Conservation (phyloP, 1,284 basidiomycete genomes). For the Coriolopsis trogii region DNA sequence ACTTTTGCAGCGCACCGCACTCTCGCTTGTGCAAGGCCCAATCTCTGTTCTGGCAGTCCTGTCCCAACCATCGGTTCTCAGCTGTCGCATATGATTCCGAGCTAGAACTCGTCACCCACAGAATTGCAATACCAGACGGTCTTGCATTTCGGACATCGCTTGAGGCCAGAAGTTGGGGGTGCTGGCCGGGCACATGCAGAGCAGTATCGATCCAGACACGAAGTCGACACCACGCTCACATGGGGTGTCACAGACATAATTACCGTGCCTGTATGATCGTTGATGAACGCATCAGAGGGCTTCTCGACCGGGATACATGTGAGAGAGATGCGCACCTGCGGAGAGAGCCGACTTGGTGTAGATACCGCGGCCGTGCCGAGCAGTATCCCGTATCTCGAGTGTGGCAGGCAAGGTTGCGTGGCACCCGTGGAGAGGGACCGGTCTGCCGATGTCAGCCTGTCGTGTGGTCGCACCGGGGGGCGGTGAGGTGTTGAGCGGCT, state of each 20-base stretch:
- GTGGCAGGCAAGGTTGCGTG: constrained; percentile 28
- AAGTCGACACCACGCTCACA: constrained; percentile 67
- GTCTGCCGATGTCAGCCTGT: no score
- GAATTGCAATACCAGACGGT: constrained; percentile 72
- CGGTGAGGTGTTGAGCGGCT: no score
- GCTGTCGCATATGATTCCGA: neutral
- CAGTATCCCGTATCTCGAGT: constrained; percentile 24
- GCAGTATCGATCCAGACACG: constrained; percentile 63
- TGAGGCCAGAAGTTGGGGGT: constrained; percentile 41
- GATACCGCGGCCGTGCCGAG: constrained; percentile 32
- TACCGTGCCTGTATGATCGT: constrained; percentile 58
- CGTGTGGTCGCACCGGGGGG: no score
- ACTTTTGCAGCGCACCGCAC: constrained; percentile 68
- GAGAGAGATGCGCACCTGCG: constrained; percentile 40
- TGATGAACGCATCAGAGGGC: neutral
- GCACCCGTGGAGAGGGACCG: constrained; percentile 13
- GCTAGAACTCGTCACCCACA: constrained; percentile 40
- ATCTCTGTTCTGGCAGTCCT: constrained; percentile 80
- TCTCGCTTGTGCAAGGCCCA: constrained; percentile 81
- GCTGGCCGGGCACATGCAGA: constrained; percentile 62
- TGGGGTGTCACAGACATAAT: constrained; percentile 62
- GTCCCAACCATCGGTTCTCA: neutral
- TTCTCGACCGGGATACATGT: neutral
- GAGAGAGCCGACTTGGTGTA: constrained; percentile 37
- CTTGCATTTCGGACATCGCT: constrained; percentile 75